Evolutionary conservation across 139 green algal species (phyloP).

Genomic region (Coelastrella sp.): DNA sequence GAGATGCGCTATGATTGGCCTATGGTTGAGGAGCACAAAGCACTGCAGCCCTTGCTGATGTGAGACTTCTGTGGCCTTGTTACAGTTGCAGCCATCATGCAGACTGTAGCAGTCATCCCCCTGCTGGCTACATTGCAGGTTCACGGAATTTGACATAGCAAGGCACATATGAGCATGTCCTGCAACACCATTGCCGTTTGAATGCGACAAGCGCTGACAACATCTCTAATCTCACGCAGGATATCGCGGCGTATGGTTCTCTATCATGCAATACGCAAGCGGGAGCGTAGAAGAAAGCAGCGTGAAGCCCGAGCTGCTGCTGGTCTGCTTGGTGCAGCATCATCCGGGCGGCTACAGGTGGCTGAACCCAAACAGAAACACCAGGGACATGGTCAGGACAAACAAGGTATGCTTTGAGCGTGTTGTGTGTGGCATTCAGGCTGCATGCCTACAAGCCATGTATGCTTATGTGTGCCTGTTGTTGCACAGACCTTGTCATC

Average conservation of each 20-base stretch:
- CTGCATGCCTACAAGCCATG: no score
- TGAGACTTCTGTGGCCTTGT: not conserved
- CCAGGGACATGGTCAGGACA: not conserved
- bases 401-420: not conserved
- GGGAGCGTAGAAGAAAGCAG: not conserved
- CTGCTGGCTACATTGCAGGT: not conserved
- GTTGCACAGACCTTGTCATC: no score
- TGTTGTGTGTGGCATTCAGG: not conserved
- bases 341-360: not conserved
- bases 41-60: slow-evolving; percentile 39
- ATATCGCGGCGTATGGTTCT: not conserved
- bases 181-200: no score
- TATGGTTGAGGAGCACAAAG: slow-evolving; percentile 51
- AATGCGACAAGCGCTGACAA: no score
- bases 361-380: not conserved
- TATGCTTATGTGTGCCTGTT: no score
- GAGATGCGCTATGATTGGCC: slow-evolving; percentile 41
- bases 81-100: no score
- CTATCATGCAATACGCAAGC: not conserved
- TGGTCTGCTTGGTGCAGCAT: not conserved
- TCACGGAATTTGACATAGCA: no score
- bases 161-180: no score
- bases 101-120: no score
- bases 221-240: not conserved
- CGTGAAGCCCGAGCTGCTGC: not conserved